phyloP scores from a whole-genome alignment of 2,329 filamentous ascomycete genomes.

The Didymella sp. region DNA sequence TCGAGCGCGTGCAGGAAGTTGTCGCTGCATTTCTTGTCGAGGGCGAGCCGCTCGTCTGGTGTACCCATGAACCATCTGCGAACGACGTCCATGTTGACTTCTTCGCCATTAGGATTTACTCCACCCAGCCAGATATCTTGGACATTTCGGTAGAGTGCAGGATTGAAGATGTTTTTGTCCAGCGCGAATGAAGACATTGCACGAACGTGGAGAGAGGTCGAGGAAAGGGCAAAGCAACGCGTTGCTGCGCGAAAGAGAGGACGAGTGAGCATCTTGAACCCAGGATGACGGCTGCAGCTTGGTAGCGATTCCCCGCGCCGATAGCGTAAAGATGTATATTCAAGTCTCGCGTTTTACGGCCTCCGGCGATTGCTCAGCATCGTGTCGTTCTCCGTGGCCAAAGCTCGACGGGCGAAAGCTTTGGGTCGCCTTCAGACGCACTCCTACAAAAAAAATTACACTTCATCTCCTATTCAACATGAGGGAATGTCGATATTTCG shows the following conservation, averaged over 20 bases:
- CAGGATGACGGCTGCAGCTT: constrained; percentile 1
- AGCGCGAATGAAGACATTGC: constrained; percentile 47
- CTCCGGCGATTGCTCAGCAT: constrained; percentile 18
- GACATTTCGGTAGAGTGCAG: constrained; percentile 47
- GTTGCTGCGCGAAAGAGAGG: constrained; percentile 10
- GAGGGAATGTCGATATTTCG: neutral
- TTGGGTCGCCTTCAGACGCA: neutral
- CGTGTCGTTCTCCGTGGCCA: neutral
- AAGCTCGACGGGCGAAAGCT: constrained; percentile 4
- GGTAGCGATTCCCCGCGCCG: neutral
- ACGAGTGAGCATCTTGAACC: constrained; percentile 7
- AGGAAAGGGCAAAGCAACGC: constrained; percentile 9
- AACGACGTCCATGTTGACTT: constrained; percentile 30
- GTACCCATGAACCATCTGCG: constrained; percentile 50
- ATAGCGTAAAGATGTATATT: constrained; percentile 7
- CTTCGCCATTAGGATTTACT: constrained; percentile 35
- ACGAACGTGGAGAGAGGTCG: constrained; percentile 20
- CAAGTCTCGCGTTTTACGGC: constrained; percentile 13
- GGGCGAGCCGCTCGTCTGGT: constrained; percentile 43
- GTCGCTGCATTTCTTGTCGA: constrained; percentile 48
- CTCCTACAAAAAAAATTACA: neutral
- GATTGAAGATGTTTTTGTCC: constrained; percentile 51
- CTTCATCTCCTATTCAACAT: neutral
- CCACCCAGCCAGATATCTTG: constrained; percentile 51
- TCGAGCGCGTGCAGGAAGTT: constrained; percentile 48